Evolutionary conservation across 192 early-diverging fungal species (phyloP).

Genomic region (Thoreauomyces humboldtii): DNA sequence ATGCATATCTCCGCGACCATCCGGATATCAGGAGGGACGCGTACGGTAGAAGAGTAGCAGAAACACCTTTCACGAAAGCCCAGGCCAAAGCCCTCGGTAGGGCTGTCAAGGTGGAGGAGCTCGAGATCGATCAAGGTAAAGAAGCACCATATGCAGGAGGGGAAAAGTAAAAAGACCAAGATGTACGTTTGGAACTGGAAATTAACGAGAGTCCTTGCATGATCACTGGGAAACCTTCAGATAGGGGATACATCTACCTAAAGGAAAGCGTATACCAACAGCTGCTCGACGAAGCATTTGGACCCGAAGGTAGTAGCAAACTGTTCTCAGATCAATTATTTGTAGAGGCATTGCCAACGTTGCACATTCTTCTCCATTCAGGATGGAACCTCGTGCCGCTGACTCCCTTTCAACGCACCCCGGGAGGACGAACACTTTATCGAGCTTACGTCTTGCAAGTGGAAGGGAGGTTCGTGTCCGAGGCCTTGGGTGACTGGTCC

Average conservation of each 20-base stretch:
- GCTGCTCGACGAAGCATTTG: slow-evolving; percentile 24
- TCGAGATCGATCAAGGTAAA: slow-evolving; percentile 29
- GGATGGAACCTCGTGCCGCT: slow-evolving; percentile 21
- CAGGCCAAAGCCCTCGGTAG: background rate
- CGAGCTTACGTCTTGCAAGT: slow-evolving; percentile 17
- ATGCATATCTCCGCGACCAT: too few relatives aligned
- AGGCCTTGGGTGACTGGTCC: slow-evolving; percentile 24
- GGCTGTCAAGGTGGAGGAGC: slow-evolving; percentile 21
- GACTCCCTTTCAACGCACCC: slow-evolving; percentile 5
- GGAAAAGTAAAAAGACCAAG: too few relatives aligned
- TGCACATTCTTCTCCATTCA: background rate
- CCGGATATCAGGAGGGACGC: too few relatives aligned
- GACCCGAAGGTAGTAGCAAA: slow-evolving; percentile 3
- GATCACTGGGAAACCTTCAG: too few relatives aligned
- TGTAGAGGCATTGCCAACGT: background rate
- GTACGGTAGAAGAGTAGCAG: too few relatives aligned
- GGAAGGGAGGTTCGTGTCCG: slow-evolving; percentile 27
- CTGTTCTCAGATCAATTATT: background rate
- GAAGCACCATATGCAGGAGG: too few relatives aligned
- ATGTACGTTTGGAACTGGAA: too few relatives aligned
- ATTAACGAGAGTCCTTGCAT: too few relatives aligned
- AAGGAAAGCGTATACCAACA: slow-evolving; percentile 9
- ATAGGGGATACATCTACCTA: slow-evolving; percentile 28
- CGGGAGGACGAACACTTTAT: background rate
- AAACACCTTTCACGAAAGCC: background rate